Evolutionary conservation across 768 basidiomycete species (phyloP), one percentile per base, ranked within the genome.

Genomic region (Cystobasidium tubakii): DNA sequence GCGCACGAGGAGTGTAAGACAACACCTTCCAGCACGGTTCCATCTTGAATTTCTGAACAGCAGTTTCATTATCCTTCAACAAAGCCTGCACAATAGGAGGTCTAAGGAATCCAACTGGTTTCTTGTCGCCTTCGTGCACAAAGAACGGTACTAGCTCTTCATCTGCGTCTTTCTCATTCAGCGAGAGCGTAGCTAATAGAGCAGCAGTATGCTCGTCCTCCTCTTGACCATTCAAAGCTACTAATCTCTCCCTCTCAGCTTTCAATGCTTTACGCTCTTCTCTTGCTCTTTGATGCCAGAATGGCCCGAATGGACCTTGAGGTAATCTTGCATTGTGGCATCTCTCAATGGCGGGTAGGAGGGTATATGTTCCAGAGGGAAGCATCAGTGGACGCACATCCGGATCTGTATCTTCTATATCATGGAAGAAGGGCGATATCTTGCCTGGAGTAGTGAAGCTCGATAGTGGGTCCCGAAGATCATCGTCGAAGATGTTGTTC

Each of bases 301-400:
- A 67, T 54, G 81, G 67, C 21, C 80, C 74, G 79, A 79, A 77
- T 0, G 79, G 73, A 76, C 81, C 78, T 84, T 74, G 81, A n/a
- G 77, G 74, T 19, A 80, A 76, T 43, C 82, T 84, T 69, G 86
- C 87, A 80, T 92, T 93, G 81, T 92, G 87, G 84, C 89, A 91
- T 50, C 82, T 79, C 64, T 87, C 82, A 74, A 92, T 81, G 73
- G 92, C 79, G 29, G 88, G 85, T 29, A 92, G 84, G 39, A 79
- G 75, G 1, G 79, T 76, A 60, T 74, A 77, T 21, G 33, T 54
- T 0, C 78, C 78, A 0, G 66, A n/a, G 4, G 78, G 76, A 1
- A 77, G 55, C 0, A 75, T 10, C 36, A 73, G 19, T 1, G 73
- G 69, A 4, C 69, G n/a, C 25, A 71, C 33, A 31, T 57, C 55